Percentiles rank a stretch among this genome's conserved stretches.
Conservation (phyloP, 2,329 filamentous ascomycete species). For the Gliomastix tumulicola region DNA sequence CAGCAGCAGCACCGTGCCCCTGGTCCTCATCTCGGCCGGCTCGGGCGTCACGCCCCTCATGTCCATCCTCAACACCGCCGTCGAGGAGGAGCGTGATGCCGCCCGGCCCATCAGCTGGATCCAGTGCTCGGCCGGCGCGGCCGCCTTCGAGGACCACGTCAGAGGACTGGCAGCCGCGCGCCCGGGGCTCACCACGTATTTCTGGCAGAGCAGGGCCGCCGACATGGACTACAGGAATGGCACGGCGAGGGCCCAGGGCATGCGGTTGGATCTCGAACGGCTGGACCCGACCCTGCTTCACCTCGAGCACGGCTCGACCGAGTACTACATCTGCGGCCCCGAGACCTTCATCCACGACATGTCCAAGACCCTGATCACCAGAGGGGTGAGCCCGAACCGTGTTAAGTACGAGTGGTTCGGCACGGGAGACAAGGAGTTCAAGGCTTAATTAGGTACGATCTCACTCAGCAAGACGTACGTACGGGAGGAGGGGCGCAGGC, state of each 20-base stretch:
- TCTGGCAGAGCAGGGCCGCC: conserved; percentile 42
- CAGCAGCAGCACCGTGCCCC: conserved; percentile 29
- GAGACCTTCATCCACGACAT: conserved; percentile 49
- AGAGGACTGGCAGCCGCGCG: conserved; percentile 31
- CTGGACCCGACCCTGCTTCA: conserved; percentile 36
- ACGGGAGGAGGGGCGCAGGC: too few relatives aligned
- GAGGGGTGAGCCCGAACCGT: conserved; percentile 27
- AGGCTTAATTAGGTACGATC: too few relatives aligned
- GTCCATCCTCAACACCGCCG: conserved; percentile 51
- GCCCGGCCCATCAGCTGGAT: conserved; percentile 50
- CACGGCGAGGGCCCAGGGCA: conserved; percentile 7
- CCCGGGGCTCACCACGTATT: conserved; percentile 27
- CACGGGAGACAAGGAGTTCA: conserved; percentile 33
- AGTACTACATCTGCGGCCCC: conserved; percentile 49
- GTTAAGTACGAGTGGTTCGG: conserved; percentile 41
- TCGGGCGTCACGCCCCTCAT: conserved; percentile 54
- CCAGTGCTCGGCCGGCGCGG: conserved; percentile 40
- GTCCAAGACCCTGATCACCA: conserved; percentile 29
- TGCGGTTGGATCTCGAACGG: conserved; percentile 37
- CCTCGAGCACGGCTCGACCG: conserved; percentile 34
- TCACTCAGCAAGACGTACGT: too few relatives aligned
- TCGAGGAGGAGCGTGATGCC: conserved; percentile 26
- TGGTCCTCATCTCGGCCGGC: conserved; percentile 56
- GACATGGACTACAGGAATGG: conserved; percentile 23
- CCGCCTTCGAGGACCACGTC: conserved; percentile 48